These are phyloP conservation scores for Gracilaria gracilis DNA, from an alignment of 23 red algal species.

Conservation along the genomic window DNA sequence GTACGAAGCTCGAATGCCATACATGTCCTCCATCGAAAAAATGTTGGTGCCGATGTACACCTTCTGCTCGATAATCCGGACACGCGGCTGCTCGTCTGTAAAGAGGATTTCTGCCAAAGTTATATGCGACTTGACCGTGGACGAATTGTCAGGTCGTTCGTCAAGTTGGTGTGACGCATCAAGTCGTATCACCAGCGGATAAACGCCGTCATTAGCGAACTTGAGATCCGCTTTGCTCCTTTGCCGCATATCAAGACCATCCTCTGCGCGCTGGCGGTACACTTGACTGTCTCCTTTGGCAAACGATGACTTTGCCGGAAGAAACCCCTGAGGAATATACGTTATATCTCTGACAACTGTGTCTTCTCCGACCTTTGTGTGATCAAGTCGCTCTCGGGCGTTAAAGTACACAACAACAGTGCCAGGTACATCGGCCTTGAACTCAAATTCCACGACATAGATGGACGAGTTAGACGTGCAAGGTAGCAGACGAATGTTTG, in stretches of 20 bases:
- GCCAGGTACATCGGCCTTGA: constrained; percentile 48
- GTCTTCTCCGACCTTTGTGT: background rate
- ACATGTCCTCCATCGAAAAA: constrained; percentile 82
- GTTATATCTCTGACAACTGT: constrained; percentile 14
- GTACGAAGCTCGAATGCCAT: constrained; percentile 78
- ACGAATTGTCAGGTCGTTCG: background rate
- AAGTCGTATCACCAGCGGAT: constrained; percentile 76
- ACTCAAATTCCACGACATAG: constrained; percentile 54
- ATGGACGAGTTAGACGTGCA: background rate
- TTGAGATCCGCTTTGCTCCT: constrained; percentile 12
- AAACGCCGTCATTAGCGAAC: background rate
- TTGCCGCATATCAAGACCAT: constrained; percentile 40
- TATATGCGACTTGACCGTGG: constrained; percentile 43
- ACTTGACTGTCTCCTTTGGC: constrained; percentile 52
- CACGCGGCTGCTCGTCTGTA: background rate
- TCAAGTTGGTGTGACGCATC: constrained; percentile 46
- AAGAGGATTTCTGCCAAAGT: constrained; percentile 73
- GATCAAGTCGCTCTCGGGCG: constrained; percentile 34
- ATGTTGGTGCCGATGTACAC: constrained; percentile 72
- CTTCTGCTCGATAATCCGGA: constrained; percentile 71
- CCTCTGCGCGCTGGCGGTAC: constrained; percentile 69
- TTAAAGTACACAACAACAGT: constrained; percentile 36
- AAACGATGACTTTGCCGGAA: constrained; percentile 22
- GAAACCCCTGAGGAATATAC: background rate
- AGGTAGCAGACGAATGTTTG: constrained; percentile 32